Evolutionary conservation across 108 stramenopile species (phyloP).

Genomic region (Cyclotella baltica): DNA sequence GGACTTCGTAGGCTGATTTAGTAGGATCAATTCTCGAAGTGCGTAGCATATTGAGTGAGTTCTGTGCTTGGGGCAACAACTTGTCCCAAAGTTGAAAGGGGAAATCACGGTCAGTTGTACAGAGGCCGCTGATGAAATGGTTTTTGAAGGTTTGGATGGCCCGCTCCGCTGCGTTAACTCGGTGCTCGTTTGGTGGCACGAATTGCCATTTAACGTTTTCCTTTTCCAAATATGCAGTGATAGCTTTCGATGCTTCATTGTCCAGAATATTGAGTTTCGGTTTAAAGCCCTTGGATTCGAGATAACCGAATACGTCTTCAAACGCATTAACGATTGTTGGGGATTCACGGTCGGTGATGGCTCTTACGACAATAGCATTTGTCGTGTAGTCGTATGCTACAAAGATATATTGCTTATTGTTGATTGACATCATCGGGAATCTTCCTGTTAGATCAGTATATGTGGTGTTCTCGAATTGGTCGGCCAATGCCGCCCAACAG

Average conservation of each 20-base stretch:
- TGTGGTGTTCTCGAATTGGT: neutral
- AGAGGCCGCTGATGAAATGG: conserved; percentile 28
- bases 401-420: conserved; percentile 42
- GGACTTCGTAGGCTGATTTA: conserved; percentile 22
- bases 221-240: conserved; percentile 18
- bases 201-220: conserved; percentile 20
- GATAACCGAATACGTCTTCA: conserved; percentile 8
- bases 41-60: conserved; percentile 7
- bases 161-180: conserved; percentile 31
- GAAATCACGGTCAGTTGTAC: conserved; percentile 25
- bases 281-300: conserved; percentile 24
- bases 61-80: neutral
- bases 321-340: conserved; percentile 12
- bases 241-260: conserved; percentile 19
- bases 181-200: conserved; percentile 30
- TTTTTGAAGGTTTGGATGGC: conserved; percentile 49
- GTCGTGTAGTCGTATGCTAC: conserved; percentile 57
- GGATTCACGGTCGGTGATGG: conserved; percentile 10
- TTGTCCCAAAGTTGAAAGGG: conserved; percentile 27
- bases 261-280: conserved; percentile 26
- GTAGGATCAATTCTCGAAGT: conserved; percentile 22
- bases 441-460: conserved; percentile 46
- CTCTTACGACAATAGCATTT: conserved; percentile 43
- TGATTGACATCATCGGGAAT: conserved; percentile 32
- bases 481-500: conserved; percentile 14